Percentiles rank a stretch among this genome's conserved stretches.
phyloP scores from a whole-genome alignment of 768 basidiomycete genomes.

The Collybia sordida region DNA sequence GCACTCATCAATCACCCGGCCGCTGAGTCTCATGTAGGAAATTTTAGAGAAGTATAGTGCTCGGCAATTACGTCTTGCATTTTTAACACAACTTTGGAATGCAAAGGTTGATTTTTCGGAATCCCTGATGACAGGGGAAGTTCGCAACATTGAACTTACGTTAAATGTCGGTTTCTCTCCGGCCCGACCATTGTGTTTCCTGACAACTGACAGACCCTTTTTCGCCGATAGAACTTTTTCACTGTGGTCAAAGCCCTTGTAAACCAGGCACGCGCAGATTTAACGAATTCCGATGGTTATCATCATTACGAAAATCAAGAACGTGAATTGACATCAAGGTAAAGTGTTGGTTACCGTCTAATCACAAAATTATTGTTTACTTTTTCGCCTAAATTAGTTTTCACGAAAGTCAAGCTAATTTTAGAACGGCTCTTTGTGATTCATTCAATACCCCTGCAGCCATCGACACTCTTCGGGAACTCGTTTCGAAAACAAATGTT shows the following conservation, averaged over 20 bases:
- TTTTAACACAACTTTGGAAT: constrained; percentile 90
- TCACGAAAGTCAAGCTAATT: constrained; percentile 68
- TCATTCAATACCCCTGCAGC: constrained; percentile 96
- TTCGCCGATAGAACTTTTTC: constrained; percentile 82
- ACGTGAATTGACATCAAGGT: constrained; percentile 67
- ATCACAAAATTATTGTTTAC: constrained; percentile 5
- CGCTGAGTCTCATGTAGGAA: constrained; percentile 51
- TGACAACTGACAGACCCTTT: constrained; percentile 10
- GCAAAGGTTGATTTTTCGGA: constrained; percentile 94
- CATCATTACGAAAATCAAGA: constrained; percentile 72
- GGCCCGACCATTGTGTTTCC: not conserved
- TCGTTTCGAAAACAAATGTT: constrained; percentile 83
- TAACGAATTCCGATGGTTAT: constrained; percentile 51
- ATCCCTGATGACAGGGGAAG: constrained; percentile 85
- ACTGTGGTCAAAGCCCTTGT: constrained; percentile 80
- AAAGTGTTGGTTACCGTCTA: constrained; percentile 8
- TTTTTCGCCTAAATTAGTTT: constrained; percentile 47
- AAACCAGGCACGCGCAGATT: constrained; percentile 48
- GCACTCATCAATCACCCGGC: constrained; percentile 4
- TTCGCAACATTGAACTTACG: constrained; percentile 76
- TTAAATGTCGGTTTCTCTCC: constrained; percentile 67
- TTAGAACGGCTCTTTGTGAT: constrained; percentile 89
- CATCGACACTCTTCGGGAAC: constrained; percentile 69
- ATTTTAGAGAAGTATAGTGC: constrained; percentile 81
- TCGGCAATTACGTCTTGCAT: constrained; percentile 87